These are phyloP conservation scores for Hypomyces rosellus DNA, from an alignment of 2,329 filamentous ascomycete genomes.

Conservation along the genomic window DNA sequence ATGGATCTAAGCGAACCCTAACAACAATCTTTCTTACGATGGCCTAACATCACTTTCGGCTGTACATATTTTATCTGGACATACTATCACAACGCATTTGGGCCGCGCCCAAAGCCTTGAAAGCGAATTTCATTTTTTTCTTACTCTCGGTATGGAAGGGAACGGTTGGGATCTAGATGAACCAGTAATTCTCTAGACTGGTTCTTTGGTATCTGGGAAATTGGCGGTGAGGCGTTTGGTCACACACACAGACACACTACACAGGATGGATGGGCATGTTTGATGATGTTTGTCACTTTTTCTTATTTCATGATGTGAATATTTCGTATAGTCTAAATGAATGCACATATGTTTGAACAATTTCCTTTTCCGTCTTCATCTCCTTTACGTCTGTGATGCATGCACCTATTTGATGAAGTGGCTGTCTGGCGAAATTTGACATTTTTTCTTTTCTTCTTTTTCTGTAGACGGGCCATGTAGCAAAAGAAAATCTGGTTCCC, in stretches of 20 bases:
- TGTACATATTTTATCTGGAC: slow-evolving; percentile 27
- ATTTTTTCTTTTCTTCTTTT: neutral
- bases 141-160: neutral
- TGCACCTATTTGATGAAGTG: neutral
- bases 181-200: neutral
- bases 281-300: slow-evolving; percentile 5
- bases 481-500: slow-evolving; percentile 1
- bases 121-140: neutral
- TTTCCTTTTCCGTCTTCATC: neutral
- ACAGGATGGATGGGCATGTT: slow-evolving; percentile 1
- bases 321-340: slow-evolving; percentile 8
- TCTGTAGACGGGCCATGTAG: neutral
- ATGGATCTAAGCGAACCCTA: slow-evolving; percentile 40
- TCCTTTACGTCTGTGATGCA: neutral
- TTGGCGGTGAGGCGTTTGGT: slow-evolving; percentile 10
- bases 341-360: slow-evolving; percentile 8
- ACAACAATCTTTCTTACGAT: neutral
- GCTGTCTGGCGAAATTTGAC: neutral
- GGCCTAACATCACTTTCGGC: slow-evolving; percentile 13
- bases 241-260: slow-evolving; percentile 15
- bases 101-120: neutral
- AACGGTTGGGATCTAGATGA: neutral
- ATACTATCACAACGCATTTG: slow-evolving; percentile 19
- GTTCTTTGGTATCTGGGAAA: slow-evolving; percentile 1
- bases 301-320: slow-evolving; percentile 22